A percentile compares a stretch with the other conserved stretches of the same genome.
These are phyloP conservation scores for Puccinellia tenuiflora DNA, from an alignment of 176 grass and related monocot species.

Conservation along the genomic window DNA sequence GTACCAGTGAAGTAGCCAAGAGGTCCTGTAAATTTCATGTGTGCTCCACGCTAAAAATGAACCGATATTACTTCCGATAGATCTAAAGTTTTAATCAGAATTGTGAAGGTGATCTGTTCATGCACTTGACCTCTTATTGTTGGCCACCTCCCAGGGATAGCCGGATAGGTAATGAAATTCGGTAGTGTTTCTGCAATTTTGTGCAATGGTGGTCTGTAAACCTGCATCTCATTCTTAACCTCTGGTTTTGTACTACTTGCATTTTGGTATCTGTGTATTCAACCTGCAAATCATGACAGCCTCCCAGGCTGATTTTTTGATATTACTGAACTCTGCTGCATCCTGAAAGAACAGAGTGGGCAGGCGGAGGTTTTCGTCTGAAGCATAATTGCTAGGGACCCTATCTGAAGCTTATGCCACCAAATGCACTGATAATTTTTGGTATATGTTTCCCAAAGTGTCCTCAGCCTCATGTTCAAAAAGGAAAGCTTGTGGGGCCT, in stretches of 20 bases:
- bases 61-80: neutral
- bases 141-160: too few relatives aligned
- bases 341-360: neutral
- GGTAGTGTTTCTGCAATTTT: neutral
- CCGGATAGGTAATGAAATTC: too few relatives aligned
- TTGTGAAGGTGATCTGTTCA: neutral
- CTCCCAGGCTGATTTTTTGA: too few relatives aligned
- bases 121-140: too few relatives aligned
- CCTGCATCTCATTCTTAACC: neutral
- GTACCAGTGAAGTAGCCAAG: too few relatives aligned
- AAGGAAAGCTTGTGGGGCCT: constrained; percentile 11
- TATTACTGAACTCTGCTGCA: too few relatives aligned
- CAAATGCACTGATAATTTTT: constrained; percentile 5
- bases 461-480: constrained; percentile 8
- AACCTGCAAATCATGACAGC: neutral
- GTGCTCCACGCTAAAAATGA: neutral
- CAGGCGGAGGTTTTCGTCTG: neutral
- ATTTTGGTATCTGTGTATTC: neutral
- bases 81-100: neutral
- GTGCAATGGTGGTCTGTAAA: neutral
- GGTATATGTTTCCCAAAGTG: neutral
- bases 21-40: neutral
- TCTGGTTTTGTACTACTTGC: neutral
- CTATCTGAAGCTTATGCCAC: neutral
- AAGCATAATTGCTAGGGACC: neutral